phyloP scores from a whole-genome alignment of 768 basidiomycete species.

The Auriculariales sp. region DNA sequence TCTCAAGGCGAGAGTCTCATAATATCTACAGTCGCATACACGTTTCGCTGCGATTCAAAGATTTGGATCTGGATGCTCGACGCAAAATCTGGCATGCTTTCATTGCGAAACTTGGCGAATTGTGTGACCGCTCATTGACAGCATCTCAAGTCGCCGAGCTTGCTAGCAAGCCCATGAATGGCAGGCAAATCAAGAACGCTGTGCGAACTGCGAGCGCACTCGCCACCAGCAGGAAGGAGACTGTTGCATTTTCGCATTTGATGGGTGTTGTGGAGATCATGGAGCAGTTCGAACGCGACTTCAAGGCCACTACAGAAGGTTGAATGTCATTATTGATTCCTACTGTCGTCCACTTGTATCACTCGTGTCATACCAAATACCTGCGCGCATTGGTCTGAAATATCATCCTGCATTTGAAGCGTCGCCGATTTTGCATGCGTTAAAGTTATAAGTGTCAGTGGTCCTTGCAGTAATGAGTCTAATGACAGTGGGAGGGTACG shows the following conservation, averaged over 20 bases:
- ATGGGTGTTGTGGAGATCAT: conserved; percentile 44
- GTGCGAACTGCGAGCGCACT: conserved; percentile 49
- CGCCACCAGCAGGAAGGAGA: conserved; percentile 33
- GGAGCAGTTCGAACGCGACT: conserved; percentile 30
- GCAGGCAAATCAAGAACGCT: conserved; percentile 57
- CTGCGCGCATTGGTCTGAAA: too few species aligned
- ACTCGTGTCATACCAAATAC: too few species aligned
- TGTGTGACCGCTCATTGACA: conserved; percentile 19
- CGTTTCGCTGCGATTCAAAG: conserved; percentile 40
- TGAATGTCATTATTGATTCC: too few species aligned
- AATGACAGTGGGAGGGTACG: too few species aligned
- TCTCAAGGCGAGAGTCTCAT: too few species aligned
- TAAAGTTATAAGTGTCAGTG: too few species aligned
- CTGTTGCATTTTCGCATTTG: conserved; percentile 34
- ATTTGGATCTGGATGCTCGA: conserved; percentile 39
- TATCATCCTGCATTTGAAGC: too few species aligned
- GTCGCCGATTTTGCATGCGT: too few species aligned
- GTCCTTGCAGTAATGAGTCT: too few species aligned
- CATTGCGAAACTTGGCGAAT: conserved; percentile 22
- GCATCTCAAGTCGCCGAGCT: conserved; percentile 30
- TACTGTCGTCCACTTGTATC: too few species aligned
- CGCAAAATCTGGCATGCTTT: conserved; percentile 50
- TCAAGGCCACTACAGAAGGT: too few species aligned
- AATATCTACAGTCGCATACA: conserved; percentile 14
- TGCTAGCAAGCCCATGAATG: conserved; percentile 40